phyloP scores from a whole-genome alignment of 371 early-diverging fungal genomes.

The Dichotomocladium elegans region DNA sequence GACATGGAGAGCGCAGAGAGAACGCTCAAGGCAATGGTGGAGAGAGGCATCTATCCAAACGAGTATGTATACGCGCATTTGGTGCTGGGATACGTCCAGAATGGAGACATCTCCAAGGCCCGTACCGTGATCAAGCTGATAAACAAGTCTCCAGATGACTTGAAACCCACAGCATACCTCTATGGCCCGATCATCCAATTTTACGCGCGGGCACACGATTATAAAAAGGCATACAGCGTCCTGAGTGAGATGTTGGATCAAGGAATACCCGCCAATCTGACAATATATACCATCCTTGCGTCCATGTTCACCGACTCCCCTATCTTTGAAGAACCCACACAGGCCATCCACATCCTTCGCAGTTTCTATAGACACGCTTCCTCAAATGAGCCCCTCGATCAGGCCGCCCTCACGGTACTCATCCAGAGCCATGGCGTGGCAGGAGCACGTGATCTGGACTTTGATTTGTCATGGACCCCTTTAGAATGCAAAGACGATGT shows the following conservation, averaged over 20 bases:
- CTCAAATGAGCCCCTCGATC: constrained; percentile 11
- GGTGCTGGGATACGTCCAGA: constrained; percentile 26
- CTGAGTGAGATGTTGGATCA: constrained; percentile 35
- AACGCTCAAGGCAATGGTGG: constrained; percentile 26
- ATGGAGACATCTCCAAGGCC: constrained; percentile 28
- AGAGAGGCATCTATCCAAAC: constrained; percentile 29
- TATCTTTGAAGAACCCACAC: constrained; percentile 9
- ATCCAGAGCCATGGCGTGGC: constrained; percentile 34
- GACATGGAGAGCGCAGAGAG: constrained; percentile 31
- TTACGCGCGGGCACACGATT: constrained; percentile 29
- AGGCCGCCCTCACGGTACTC: constrained; percentile 20
- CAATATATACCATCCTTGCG: constrained; percentile 35
- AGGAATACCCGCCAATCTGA: constrained; percentile 23
- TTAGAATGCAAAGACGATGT: background rate
- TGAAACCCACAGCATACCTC: constrained; percentile 22
- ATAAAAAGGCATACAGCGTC: constrained; percentile 25
- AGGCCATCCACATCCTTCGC: constrained; percentile 17
- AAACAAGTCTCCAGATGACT: constrained; percentile 13
- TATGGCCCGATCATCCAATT: constrained; percentile 33
- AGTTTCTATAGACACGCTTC: constrained; percentile 13
- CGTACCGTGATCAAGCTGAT: constrained; percentile 17
- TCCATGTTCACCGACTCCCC: constrained; percentile 26
- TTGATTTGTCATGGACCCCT: background rate
- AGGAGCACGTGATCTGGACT: constrained; percentile 13
- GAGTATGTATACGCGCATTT: constrained; percentile 34